Conservation (phyloP, 2,329 filamentous ascomycete species). For the Venturiaceae sp. region DNA sequence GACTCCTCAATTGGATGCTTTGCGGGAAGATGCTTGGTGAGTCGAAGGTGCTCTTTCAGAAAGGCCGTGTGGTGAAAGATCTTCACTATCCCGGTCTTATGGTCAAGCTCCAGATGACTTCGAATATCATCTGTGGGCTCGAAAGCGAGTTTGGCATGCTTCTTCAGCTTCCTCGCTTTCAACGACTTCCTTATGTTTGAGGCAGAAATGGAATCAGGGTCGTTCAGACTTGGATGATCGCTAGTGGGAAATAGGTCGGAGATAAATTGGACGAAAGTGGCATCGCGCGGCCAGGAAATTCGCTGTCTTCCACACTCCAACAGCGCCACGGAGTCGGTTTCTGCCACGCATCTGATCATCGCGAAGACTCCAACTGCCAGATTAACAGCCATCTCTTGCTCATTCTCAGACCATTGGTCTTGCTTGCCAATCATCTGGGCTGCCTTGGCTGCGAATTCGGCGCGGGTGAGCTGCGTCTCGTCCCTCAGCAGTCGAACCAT, state of each 20-base stretch:
- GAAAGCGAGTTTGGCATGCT: not conserved
- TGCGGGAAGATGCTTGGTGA: not conserved
- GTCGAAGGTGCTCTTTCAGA: conserved; percentile 9
- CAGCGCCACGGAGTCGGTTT: not conserved
- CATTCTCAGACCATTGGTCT: not conserved
- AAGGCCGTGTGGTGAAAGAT: conserved; percentile 10
- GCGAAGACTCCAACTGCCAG: conserved; percentile 9
- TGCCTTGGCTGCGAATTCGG: not conserved
- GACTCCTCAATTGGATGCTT: not conserved
- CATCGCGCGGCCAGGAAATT: conserved; percentile 1
- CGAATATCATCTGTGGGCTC: not conserved
- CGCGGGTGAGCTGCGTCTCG: not conserved
- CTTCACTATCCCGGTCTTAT: not conserved
- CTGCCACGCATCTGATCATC: not conserved
- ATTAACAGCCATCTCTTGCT: conserved; percentile 8
- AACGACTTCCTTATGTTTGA: no score
- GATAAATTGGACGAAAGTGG: conserved; percentile 2
- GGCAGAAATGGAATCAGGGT: conserved; percentile 1
- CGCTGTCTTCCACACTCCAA: not conserved
- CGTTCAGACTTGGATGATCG: conserved; percentile 2
- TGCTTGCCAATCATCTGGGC: not conserved
- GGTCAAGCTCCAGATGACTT: conserved; percentile 1
- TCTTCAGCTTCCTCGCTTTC: conserved; percentile 6
- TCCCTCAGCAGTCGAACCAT: not conserved
- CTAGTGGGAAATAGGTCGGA: conserved; percentile 1